Percentiles rank a stretch among this genome's conserved stretches.
Conservation (phyloP, 345 rosid genomes). For the Citrus unshiu region DNA sequence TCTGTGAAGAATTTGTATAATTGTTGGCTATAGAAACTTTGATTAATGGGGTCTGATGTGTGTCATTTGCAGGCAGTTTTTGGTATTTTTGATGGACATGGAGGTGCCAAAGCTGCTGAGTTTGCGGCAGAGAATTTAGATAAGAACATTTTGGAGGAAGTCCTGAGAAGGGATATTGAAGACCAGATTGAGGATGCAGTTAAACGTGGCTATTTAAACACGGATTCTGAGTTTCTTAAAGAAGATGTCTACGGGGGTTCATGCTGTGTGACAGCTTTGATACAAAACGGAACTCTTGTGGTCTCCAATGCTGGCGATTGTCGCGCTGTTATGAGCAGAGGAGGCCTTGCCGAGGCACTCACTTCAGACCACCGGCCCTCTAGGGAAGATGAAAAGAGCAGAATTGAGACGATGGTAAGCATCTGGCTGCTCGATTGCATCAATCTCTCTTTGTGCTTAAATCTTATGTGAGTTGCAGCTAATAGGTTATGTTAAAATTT, state of each 20-base stretch:
- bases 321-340: constrained; percentile 82
- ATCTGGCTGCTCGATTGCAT: not conserved
- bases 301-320: constrained; percentile 91
- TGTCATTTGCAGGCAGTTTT: constrained; percentile 52
- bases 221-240: constrained; percentile 64
- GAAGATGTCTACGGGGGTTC: constrained; percentile 68
- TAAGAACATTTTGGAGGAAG: constrained; percentile 50
- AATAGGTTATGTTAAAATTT: not conserved
- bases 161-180: constrained; percentile 32
- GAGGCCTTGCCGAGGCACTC: constrained; percentile 71
- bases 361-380: constrained; percentile 84
- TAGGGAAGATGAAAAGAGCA: constrained; percentile 67
- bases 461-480: not conserved
- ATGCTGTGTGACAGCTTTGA: constrained; percentile 82
- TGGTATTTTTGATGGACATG: constrained; percentile 92
- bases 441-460: not conserved
- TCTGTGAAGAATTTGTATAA: too few species aligned
- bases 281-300: constrained; percentile 59
- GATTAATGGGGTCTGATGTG: not conserved
- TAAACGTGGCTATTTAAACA: constrained; percentile 64
- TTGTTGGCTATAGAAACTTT: not conserved
- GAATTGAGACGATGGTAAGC: constrained; percentile 68
- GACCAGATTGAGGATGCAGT: constrained; percentile 49
- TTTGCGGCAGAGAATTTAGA: constrained; percentile 66
- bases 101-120: constrained; percentile 78